Evolutionary conservation across 2,329 filamentous ascomycete genomes (phyloP).

Genomic region (Aspergillus pseudoterreus): DNA sequence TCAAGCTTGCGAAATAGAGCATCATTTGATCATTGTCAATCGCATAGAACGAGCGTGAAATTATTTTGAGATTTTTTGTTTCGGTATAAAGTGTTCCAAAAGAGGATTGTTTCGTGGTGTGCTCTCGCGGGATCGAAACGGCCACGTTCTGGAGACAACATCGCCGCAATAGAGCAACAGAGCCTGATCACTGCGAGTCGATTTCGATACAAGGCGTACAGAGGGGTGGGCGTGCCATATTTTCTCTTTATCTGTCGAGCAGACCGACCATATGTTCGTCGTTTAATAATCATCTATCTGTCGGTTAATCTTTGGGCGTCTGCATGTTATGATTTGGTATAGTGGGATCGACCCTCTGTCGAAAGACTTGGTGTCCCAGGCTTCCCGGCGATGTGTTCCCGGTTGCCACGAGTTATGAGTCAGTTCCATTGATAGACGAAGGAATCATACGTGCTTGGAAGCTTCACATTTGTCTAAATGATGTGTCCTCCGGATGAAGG

Average conservation of each 20-base stretch:
- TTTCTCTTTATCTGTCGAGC: too few species aligned
- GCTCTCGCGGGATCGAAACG: slow-evolving; percentile 23
- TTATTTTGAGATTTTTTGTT: slow-evolving; percentile 3
- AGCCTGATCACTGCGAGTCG: background rate
- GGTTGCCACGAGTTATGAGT: background rate
- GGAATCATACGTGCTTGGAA: background rate
- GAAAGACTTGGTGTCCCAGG: too few species aligned
- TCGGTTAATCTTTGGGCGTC: too few species aligned
- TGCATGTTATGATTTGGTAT: too few species aligned
- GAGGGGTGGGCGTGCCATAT: too few species aligned
- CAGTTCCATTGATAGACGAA: background rate
- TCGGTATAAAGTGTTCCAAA: background rate
- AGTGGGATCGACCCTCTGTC: too few species aligned
- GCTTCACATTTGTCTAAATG: background rate
- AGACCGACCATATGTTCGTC: too few species aligned
- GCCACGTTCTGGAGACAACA: slow-evolving; percentile 12
- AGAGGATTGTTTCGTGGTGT: slow-evolving; percentile 10
- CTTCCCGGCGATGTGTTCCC: background rate
- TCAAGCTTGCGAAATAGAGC: slow-evolving; percentile 37
- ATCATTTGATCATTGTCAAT: slow-evolving; percentile 1
- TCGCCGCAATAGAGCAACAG: slow-evolving; percentile 1
- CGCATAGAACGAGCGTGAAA: slow-evolving; percentile 14
- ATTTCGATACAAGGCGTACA: background rate
- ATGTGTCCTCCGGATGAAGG: background rate
- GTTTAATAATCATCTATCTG: too few species aligned